phyloP scores from a whole-genome alignment of 257 asterid species.

The Nyctanthes arbortristis region DNA sequence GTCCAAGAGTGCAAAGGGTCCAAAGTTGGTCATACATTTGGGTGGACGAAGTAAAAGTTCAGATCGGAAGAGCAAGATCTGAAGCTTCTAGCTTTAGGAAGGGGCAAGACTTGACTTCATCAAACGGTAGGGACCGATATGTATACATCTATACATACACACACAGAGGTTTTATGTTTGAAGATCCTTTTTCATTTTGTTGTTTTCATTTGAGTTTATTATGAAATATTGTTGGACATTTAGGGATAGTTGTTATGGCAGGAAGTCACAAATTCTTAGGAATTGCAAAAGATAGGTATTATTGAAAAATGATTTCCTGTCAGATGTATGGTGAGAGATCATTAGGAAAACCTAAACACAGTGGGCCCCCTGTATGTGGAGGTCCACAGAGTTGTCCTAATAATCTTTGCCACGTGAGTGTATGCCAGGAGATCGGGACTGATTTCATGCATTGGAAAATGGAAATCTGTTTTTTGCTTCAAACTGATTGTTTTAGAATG shows the following conservation, averaged over 20 bases:
- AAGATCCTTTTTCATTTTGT: neutral
- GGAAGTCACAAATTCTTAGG: neutral
- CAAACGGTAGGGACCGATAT: constrained; percentile 50
- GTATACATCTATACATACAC: neutral
- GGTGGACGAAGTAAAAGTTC: constrained; percentile 65
- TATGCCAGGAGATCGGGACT: too few species aligned
- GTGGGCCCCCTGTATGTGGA: too few species aligned
- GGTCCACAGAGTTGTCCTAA: too few species aligned
- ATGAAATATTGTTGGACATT: constrained; percentile 1
- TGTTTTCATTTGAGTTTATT: constrained; percentile 7
- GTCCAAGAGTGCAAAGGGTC: constrained; percentile 58
- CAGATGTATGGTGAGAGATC: too few species aligned
- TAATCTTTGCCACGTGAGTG: too few species aligned
- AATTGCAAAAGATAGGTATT: neutral
- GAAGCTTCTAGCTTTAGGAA: constrained; percentile 58
- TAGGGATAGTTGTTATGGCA: constrained; percentile 7
- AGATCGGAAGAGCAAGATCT: constrained; percentile 53
- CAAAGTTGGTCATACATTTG: constrained; percentile 90
- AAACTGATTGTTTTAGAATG: neutral
- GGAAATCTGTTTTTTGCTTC: neutral
- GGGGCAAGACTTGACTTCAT: constrained; percentile 54
- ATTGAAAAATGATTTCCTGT: too few species aligned
- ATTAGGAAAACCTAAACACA: too few species aligned
- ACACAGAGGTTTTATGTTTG: neutral
- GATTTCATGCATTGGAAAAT: too few species aligned